phyloP scores from a whole-genome alignment of 1,284 basidiomycete species.

The Leccinum laetum region DNA sequence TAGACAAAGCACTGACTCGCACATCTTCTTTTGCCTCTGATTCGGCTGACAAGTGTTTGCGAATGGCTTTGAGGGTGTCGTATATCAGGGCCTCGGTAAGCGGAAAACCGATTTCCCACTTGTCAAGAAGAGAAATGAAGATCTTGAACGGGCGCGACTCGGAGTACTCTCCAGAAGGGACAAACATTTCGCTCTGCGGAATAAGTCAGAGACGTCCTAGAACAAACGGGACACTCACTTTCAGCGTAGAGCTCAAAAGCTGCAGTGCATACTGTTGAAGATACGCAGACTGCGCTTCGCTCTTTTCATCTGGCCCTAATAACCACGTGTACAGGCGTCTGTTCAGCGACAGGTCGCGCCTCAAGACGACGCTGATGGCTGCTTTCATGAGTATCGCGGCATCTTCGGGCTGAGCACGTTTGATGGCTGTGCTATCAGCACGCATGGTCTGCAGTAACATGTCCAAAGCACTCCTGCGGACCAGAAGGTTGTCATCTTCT shows the following conservation, averaged over 20 bases:
- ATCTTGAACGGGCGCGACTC: conserved; percentile 92
- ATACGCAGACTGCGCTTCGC: conserved; percentile 71
- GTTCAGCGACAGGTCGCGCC: conserved; percentile 92
- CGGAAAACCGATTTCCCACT: conserved; percentile 91
- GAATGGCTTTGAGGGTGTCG: conserved; percentile 77
- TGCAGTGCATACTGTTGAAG: conserved; percentile 69
- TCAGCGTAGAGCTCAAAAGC: conserved; percentile 68
- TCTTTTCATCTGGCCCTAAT: conserved; percentile 78
- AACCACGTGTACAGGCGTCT: conserved; percentile 95
- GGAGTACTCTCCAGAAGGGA: conserved; percentile 66
- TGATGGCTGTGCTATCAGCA: conserved; percentile 70
- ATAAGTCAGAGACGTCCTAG: conserved; percentile 3
- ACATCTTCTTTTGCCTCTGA: conserved; percentile 65
- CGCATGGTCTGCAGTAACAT: conserved; percentile 76
- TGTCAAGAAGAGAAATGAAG: conserved; percentile 93
- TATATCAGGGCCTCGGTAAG: conserved; percentile 81
- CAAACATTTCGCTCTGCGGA: conserved; percentile 70
- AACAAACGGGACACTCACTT: conserved; percentile 39
- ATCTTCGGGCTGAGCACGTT: conserved; percentile 65
- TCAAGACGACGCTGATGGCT: conserved; percentile 81
- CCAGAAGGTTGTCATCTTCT: conserved; percentile 88
- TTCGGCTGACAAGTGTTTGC: conserved; percentile 51
- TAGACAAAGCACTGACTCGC: conserved; percentile 19
- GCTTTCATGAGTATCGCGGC: conserved; percentile 77
- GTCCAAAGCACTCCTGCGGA: conserved; percentile 82